Percentiles rank a stretch among this genome's conserved stretches.
Evolutionary conservation across 163 green algal genomes (phyloP).

Genomic region (Chlamydomonas reinhardtii): DNA sequence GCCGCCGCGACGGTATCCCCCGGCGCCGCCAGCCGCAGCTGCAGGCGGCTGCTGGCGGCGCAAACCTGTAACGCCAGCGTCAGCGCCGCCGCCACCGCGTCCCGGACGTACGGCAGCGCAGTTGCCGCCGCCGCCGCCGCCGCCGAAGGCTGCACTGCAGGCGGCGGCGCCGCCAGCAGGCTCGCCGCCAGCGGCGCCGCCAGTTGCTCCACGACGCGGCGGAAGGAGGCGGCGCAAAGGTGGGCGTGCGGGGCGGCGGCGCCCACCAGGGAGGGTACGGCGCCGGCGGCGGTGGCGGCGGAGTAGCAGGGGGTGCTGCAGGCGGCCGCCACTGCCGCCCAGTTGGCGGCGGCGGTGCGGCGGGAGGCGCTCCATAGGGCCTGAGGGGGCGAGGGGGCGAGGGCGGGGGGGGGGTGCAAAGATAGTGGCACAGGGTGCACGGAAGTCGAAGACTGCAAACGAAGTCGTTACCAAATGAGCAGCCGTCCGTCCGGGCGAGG

Average conservation of each 20-base stretch:
- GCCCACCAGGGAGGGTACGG: not conserved
- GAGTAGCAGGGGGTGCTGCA: not conserved
- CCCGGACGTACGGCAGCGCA: not conserved
- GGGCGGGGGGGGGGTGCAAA: too few relatives aligned
- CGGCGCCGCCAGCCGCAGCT: slow-evolving; percentile 31
- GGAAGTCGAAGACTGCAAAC: too few relatives aligned
- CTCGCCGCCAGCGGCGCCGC: slow-evolving; percentile 21
- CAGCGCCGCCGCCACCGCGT: slow-evolving; percentile 2
- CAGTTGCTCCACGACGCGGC: slow-evolving; percentile 4
- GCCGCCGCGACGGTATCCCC: not conserved
- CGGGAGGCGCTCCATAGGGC: not conserved
- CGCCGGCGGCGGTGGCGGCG: not conserved
- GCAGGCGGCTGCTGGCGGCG: not conserved
- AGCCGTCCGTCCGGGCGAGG: too few relatives aligned
- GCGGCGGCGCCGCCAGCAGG: slow-evolving; percentile 7
- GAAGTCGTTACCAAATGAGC: too few relatives aligned
- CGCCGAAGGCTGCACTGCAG: not conserved
- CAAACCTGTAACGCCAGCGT: not conserved
- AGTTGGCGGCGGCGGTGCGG: not conserved
- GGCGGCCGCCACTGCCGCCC: not conserved
- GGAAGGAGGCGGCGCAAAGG: slow-evolving; percentile 11
- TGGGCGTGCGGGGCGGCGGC: not conserved
- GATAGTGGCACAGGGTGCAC: too few relatives aligned
- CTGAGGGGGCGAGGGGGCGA: not conserved
- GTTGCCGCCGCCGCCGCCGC: not conserved